Conservation (phyloP, 2,329 filamentous ascomycete species). For the Paradendryphiella salina region DNA sequence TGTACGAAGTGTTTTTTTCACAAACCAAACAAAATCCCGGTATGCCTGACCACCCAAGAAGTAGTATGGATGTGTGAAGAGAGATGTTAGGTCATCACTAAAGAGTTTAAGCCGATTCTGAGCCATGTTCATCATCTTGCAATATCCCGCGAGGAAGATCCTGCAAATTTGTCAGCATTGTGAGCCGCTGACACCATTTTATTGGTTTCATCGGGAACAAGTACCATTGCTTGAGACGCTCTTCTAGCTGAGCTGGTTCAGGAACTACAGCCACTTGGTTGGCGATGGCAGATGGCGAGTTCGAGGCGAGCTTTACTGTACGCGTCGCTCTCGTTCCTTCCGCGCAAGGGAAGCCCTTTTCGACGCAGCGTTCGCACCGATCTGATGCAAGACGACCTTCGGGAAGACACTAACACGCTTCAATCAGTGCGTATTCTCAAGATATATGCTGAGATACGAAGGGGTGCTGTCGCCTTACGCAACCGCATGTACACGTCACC, state of each 20-base stretch:
- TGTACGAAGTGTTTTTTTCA: too few relatives aligned
- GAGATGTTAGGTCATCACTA: too few relatives aligned
- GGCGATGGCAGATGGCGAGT: too few relatives aligned
- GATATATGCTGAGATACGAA: too few relatives aligned
- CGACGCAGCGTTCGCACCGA: conserved; percentile 3
- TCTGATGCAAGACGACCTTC: neutral
- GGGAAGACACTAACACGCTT: too few relatives aligned
- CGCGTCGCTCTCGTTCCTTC: neutral
- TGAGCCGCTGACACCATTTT: neutral
- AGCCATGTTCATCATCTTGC: neutral
- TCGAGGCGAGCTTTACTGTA: neutral
- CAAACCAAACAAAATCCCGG: too few relatives aligned
- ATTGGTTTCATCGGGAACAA: neutral
- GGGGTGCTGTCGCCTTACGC: too few relatives aligned
- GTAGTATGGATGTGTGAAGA: too few relatives aligned
- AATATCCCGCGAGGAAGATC: neutral
- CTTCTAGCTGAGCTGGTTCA: neutral
- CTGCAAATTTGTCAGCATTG: neutral
- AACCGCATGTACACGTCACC: too few relatives aligned
- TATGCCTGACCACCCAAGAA: too few relatives aligned
- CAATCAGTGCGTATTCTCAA: too few relatives aligned
- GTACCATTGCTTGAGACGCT: neutral
- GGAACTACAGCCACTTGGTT: neutral
- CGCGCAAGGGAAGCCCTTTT: conserved; percentile 4
- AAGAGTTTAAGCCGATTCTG: neutral